phyloP scores from a whole-genome alignment of 345 rosid species.

The Cardamine chenopodiifolia region DNA sequence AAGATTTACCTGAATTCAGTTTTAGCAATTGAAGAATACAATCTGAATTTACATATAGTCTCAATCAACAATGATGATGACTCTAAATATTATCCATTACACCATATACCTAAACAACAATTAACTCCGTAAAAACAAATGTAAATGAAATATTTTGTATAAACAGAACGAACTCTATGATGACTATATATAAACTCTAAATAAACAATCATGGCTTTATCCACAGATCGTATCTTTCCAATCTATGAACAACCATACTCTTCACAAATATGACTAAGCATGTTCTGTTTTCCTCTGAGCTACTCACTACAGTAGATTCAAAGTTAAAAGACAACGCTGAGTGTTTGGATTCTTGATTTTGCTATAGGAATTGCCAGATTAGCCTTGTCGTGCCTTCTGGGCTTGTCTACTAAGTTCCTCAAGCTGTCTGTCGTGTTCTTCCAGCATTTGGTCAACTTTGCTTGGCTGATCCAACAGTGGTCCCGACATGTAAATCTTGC shows the following conservation, averaged over 20 bases:
- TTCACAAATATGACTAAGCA: not conserved
- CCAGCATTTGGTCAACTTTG: constrained; percentile 78
- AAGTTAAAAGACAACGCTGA: too few relatives aligned
- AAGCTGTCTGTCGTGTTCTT: constrained; percentile 71
- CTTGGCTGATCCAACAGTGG: constrained; percentile 67
- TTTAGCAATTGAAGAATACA: too few relatives aligned
- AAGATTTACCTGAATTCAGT: not conserved
- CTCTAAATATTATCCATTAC: not conserved
- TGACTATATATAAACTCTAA: not conserved
- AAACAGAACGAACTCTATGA: not conserved
- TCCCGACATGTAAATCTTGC: constrained; percentile 83
- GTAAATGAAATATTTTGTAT: not conserved
- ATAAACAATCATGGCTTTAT: not conserved
- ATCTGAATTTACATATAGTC: too few relatives aligned
- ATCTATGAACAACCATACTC: not conserved
- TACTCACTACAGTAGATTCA: too few relatives aligned
- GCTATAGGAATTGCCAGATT: too few relatives aligned
- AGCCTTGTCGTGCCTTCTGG: too few relatives aligned
- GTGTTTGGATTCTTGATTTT: too few relatives aligned
- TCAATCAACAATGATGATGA: not conserved
- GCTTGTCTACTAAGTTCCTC: constrained; percentile 52
- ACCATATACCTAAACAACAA: not conserved
- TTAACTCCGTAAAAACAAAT: not conserved
- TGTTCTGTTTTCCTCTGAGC: not conserved
- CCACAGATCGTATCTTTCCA: not conserved